These are phyloP conservation scores for Parietaria judaica DNA, from an alignment of 306 rosid genomes.

Conservation along the genomic window DNA sequence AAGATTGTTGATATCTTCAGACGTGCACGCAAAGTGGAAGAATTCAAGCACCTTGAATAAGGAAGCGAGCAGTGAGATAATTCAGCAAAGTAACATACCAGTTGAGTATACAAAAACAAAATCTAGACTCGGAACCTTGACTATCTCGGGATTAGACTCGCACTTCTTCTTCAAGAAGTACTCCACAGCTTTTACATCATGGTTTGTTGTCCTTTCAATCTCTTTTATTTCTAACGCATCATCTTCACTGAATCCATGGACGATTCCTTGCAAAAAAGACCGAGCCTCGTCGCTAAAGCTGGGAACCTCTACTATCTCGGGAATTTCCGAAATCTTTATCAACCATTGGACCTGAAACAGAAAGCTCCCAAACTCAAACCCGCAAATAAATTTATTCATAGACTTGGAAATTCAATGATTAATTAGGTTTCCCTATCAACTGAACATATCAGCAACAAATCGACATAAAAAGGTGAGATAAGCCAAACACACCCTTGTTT, in stretches of 20 bases:
- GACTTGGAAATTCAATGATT: neutral
- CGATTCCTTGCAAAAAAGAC: constrained; percentile 42
- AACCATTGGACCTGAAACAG: constrained; percentile 61
- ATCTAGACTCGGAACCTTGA: constrained; percentile 40
- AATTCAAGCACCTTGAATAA: constrained; percentile 68
- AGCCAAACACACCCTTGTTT: neutral
- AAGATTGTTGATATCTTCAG: constrained; percentile 87
- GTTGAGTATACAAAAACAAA: neutral
- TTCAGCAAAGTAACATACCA: neutral
- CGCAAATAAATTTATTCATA: too few relatives aligned
- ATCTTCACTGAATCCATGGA: constrained; percentile 38
- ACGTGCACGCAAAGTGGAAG: constrained; percentile 87
- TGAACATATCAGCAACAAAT: neutral
- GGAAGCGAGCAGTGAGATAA: neutral
- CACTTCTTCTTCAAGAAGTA: constrained; percentile 79
- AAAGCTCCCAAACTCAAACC: neutral
- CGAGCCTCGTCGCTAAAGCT: constrained; percentile 52
- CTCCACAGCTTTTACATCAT: constrained; percentile 90
- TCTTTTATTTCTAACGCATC: constrained; percentile 70
- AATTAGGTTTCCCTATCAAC: too few relatives aligned
- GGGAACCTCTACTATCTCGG: constrained; percentile 64
- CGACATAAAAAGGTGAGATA: neutral
- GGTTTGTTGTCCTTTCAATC: constrained; percentile 71
- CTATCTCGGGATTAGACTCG: constrained; percentile 51
- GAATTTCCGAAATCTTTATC: constrained; percentile 57